phyloP scores from a whole-genome alignment of 2,329 filamentous ascomycete species.

The Nigrospora osmanthi region DNA sequence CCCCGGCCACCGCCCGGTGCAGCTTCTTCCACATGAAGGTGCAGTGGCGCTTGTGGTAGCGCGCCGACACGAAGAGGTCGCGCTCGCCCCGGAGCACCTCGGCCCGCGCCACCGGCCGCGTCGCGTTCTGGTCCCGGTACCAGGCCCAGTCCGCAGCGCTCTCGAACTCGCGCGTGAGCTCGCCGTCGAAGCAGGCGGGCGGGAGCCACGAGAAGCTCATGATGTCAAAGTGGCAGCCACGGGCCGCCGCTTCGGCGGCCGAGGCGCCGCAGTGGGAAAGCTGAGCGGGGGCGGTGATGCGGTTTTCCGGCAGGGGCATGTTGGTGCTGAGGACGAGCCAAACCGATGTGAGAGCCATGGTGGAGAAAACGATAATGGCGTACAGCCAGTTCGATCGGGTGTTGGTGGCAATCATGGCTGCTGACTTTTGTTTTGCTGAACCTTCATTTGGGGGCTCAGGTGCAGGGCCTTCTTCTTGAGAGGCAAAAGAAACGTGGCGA shows the following conservation, averaged over 20 bases:
- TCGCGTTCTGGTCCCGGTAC: slow-evolving; percentile 8
- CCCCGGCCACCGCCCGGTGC: slow-evolving; percentile 9
- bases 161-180: slow-evolving; percentile 11
- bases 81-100: slow-evolving; percentile 5
- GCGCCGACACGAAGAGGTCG: slow-evolving; percentile 8
- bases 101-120: slow-evolving; percentile 3
- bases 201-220: slow-evolving; percentile 17
- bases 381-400: background rate
- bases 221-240: slow-evolving; percentile 16
- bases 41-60: slow-evolving; percentile 13
- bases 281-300: background rate
- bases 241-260: slow-evolving; percentile 8
- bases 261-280: slow-evolving; percentile 9
- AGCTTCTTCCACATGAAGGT: slow-evolving; percentile 13
- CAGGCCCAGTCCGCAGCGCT: background rate
- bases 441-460: background rate
- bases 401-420: background rate
- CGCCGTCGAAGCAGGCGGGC: slow-evolving; percentile 13
- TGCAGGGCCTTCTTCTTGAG: background rate
- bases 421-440: background rate
- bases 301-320: background rate
- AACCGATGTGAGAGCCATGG: background rate
- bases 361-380: background rate
- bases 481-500: background rate
- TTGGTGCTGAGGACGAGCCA: background rate